Evolutionary conservation across 148 eudicot genomes (phyloP).

Genomic region (Rhododendron griersonianum): DNA sequence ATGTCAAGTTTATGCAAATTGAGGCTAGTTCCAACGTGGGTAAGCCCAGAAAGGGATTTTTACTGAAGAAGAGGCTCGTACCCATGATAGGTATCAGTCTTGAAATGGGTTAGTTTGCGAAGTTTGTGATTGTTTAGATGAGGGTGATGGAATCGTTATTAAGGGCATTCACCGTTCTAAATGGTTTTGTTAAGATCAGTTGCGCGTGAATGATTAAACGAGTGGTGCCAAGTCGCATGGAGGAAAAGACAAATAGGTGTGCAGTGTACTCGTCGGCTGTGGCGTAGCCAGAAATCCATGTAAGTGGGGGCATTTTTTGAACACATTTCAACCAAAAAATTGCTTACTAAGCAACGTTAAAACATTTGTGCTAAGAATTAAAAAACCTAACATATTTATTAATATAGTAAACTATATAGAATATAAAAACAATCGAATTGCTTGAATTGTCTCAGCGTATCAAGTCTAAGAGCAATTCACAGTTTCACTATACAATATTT

Average conservation of each 20-base stretch:
- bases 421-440: no score
- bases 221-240: background rate
- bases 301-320: no score
- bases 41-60: constrained; percentile 32
- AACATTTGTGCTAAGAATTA: no score
- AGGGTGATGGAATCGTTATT: constrained; percentile 22
- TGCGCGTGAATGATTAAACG: background rate
- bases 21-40: constrained; percentile 57
- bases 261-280: no score
- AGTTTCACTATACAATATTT: no score
- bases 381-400: no score
- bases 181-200: background rate
- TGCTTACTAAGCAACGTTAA: no score
- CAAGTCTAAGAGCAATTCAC: no score
- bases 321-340: no score
- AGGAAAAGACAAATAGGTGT: background rate
- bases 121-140: background rate
- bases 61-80: constrained; percentile 27
- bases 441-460: no score
- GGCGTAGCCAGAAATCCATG: no score
- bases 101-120: background rate
- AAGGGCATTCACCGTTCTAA: constrained; percentile 60
- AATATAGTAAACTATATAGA: no score
- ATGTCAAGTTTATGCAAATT: constrained; percentile 61
- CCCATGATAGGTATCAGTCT: constrained; percentile 26